These are phyloP conservation scores for Acacia confusa DNA, from an alignment of 306 rosid species.

Conservation along the genomic window DNA sequence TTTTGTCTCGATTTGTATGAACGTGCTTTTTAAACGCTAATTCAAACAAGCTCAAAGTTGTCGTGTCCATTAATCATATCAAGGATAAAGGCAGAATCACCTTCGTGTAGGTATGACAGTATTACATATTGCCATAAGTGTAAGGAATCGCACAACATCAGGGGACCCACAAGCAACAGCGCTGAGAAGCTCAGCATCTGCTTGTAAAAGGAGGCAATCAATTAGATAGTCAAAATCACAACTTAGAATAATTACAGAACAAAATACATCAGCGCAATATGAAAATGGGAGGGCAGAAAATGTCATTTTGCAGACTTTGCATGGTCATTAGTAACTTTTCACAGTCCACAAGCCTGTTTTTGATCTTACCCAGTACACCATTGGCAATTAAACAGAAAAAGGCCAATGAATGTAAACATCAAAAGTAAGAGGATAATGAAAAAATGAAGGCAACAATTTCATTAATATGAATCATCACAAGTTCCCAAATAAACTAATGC, in stretches of 20 bases:
- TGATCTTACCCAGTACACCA: slow-evolving; percentile 4
- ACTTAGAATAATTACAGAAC: slow-evolving; percentile 22
- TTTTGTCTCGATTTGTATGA: too few species aligned
- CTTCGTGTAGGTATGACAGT: slow-evolving; percentile 81
- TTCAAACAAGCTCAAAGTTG: too few species aligned
- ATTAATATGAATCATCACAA: slow-evolving; percentile 4
- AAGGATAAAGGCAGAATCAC: slow-evolving; percentile 49
- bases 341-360: not conserved
- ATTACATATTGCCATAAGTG: slow-evolving; percentile 93
- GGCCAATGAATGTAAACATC: slow-evolving; percentile 11
- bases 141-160: slow-evolving; percentile 74
- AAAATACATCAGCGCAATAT: slow-evolving; percentile 17
- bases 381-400: slow-evolving; percentile 7
- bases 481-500: not conserved
- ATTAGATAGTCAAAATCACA: slow-evolving; percentile 36
- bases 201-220: slow-evolving; percentile 39
- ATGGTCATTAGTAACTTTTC: not conserved
- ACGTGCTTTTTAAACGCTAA: too few species aligned
- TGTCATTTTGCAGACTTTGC: not conserved
- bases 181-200: slow-evolving; percentile 76
- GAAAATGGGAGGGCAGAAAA: not conserved
- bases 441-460: slow-evolving; percentile 17
- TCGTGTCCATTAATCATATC: slow-evolving; percentile 20
- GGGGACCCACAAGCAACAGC: slow-evolving; percentile 74
- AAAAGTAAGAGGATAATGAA: not conserved